Percentiles rank a stretch among this genome's conserved stretches.
These are phyloP conservation scores for Aspergillus sp. DNA, from an alignment of 2,329 filamentous ascomycete species.

Conservation along the genomic window DNA sequence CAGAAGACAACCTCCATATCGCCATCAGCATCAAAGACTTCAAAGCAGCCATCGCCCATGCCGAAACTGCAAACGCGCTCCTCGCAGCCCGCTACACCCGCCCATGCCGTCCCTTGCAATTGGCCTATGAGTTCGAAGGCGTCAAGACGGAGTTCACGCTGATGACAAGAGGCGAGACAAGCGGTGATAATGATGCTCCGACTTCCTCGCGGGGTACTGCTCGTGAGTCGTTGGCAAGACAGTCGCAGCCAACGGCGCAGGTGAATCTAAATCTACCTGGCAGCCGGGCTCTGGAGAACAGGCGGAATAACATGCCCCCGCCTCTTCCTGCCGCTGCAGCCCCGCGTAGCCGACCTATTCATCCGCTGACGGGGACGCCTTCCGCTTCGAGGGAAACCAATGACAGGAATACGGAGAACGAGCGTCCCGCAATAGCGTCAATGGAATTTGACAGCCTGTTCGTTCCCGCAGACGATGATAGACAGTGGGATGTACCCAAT, in stretches of 20 bases:
- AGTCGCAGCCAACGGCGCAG: conserved; percentile 27
- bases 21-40: conserved; percentile 61
- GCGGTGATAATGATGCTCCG: conserved; percentile 29
- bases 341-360: conserved; percentile 23
- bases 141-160: conserved; percentile 55
- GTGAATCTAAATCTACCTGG: conserved; percentile 12
- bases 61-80: conserved; percentile 50
- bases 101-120: conserved; percentile 54
- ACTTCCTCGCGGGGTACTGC: conserved; percentile 35
- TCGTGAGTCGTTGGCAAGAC: conserved; percentile 34
- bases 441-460: conserved; percentile 54
- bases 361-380: conserved; percentile 24
- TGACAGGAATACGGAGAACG: conserved; percentile 17
- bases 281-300: conserved; percentile 7
- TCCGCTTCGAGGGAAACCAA: conserved; percentile 14
- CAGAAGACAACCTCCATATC: conserved; percentile 55
- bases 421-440: conserved; percentile 28
- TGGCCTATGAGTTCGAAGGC: conserved; percentile 52
- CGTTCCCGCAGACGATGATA: conserved; percentile 54
- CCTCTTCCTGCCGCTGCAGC: conserved; percentile 1
- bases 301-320: conserved; percentile 21
- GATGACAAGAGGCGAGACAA: conserved; percentile 57
- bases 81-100: conserved; percentile 54
- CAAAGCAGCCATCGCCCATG: conserved; percentile 57
- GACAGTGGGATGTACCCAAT: conserved; percentile 54